Evolutionary conservation across 1,284 basidiomycete species (phyloP), one percentile per base, ranked within the genome.

Genomic region (Ganoderma lingzhi): DNA sequence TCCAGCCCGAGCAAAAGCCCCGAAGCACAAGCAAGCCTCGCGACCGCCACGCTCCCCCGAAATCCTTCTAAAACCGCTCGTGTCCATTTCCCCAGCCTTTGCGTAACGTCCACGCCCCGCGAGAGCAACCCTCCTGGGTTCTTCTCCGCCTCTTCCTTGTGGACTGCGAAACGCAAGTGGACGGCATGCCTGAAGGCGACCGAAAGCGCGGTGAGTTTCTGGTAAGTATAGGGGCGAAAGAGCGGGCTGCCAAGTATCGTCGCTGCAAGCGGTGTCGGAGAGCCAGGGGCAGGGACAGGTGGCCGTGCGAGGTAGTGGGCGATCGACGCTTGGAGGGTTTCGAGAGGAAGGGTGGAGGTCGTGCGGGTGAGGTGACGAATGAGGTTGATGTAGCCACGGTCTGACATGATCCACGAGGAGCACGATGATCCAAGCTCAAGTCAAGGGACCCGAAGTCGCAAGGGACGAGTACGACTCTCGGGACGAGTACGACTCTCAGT

Each of bases 201-300:
- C 8, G 82, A 79, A 37, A 94, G 84, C 0, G 85, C 80, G 66
- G 88, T 82, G 17, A 92, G 84, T 72, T 84, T 87, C 28, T 82
- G 75, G 70, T 87, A 80, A 4, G 73, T 67, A 67, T 73, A 64
- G 0, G 87, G 84, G 28, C 82, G 80, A 56, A 89, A 86, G 74
- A 88, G 87, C 1, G 89, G 85, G 55, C 90, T 90, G 48, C 87
- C 86, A 67, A 93, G 84, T 44, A 88, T 83, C 9, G 87, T 85
- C n/a, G 89, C 92, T 0, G 89, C 84, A 19, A 94, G 84, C 0
- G 90, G 86, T 0, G 91, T 91, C 3, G 92, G 88, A 0, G 85
- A 81, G 5, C 85, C 88, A 19, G 82, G 76, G 41, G 85, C 81
- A 2, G 72, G 72, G 3, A 55, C 10, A 6, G 72, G 68, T 2